Evolutionary conservation across 2,329 filamentous ascomycete genomes (phyloP), one percentile per base, ranked within the genome.

Genomic region (Paecilomyces dactylethromorphus): DNA sequence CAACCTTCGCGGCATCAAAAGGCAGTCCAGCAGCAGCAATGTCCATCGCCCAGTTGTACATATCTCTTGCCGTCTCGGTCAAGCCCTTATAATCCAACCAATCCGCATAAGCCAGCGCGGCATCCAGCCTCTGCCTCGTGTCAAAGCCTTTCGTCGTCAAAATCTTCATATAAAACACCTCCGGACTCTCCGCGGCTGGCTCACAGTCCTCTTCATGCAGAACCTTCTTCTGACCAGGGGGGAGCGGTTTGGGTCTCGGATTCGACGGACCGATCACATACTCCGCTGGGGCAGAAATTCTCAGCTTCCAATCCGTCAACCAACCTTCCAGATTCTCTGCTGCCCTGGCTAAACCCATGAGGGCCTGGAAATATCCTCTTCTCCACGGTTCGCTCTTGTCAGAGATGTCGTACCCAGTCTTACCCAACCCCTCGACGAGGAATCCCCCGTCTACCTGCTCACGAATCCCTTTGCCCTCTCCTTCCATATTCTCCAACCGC

Each of bases 201-300:
- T 85, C 84, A 71, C 90, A 92, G 68, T 97, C 81, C 68, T 93
- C 86, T 69, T 94, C 91, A 11, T 78, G 82, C 0, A 91, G 88
- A 0, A 88, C 82, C 58, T 81, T 67, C 52, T 70, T 79, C 56
- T 84, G 82, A 12, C 86, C 86, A 0, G 84, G 81, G 0, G 88
- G 86, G 49, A 92, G 82, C 0, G 91, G 90, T 64, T 82, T 84
- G 1, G 92, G 92, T 59, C 86, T 81, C 0, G 90, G 91, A 71
- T 97, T 97, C 3, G 90, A 91, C 0, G 91, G 90, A 0, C 92
- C 92, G 54, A 89, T 82, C 57, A 97, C 85, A 62, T 88, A 86
- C 53, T 90, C 86, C 5, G 84, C 82, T 0, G 90, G 86, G 64
- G 90, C 93, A 31, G 88, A 82, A 26, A 88, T 75, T 50, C 82